Base-by-base conservation (phyloP, 73 alveolate species). In the Strombidium stylifer region DNA sequence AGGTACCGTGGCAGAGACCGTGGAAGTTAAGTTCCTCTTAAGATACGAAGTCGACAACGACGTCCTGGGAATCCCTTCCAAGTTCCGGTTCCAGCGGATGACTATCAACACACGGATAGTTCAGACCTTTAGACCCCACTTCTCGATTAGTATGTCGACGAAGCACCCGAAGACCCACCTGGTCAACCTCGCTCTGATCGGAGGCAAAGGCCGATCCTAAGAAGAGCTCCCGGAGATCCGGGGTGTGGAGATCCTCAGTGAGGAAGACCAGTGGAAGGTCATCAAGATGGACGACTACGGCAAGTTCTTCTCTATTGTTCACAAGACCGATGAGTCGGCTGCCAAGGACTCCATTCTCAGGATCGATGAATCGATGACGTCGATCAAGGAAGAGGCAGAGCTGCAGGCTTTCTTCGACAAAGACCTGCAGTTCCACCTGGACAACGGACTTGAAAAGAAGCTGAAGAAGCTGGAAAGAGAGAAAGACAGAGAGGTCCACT, bases 1-100 rank as follows among this genome's bases (percentile, higher is more conserved):
- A 4, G 85, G 61, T 5, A 53, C 58, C 27, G 37, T 58, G 14
- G 40, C 58, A 60, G 60, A 66, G 27, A 25, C 24, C 41, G 37
- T 42, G 28, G 71, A 71, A 27, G 45, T 71, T 11, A 71, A 71
- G 54, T 71, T 71, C 34, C 39, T 71, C 2, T 15, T 66, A 11
- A 56, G 85, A 57, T 71, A 58, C 30, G 55, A 66, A 59, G 76
- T 58, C 1, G 58, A 19, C 27, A 28, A 36, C n/a, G 21, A 14
- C 10, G 68, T 36, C 42, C 41, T 11, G 23, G 32, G 18, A 0
- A 27, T 25, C 37, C 57, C 42, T 64, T 59, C 56, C 12, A 26
- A 44, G 46, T 58, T 18, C 20, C 31, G 76, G 40, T 71, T 57
- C 34, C 14, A 10, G 19, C 36, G 69, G 54, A 3, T 45, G 10